phyloP scores from a whole-genome alignment of 352 stramenopile species.

The Globisporangium apiculatum region DNA sequence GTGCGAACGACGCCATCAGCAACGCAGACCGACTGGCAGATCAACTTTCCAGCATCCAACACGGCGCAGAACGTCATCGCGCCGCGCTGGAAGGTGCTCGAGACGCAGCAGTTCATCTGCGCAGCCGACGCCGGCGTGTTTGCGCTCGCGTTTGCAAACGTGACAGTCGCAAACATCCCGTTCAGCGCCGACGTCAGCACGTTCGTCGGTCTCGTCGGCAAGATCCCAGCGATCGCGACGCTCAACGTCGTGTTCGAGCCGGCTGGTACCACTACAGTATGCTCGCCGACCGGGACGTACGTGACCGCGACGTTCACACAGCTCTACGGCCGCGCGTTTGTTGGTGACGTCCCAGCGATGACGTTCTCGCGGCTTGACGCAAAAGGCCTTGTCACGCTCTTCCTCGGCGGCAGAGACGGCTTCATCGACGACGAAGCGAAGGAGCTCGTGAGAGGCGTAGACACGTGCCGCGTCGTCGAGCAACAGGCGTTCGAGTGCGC shows the following conservation, averaged over 20 bases:
- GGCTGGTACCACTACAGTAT: conserved; percentile 27
- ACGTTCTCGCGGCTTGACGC: conserved; percentile 43
- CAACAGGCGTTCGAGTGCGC: conserved; percentile 53
- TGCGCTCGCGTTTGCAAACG: conserved; percentile 44
- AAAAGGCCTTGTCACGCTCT: conserved; percentile 41
- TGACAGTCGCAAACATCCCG: conserved; percentile 50
- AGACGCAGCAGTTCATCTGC: conserved; percentile 79
- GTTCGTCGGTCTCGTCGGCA: conserved; percentile 30
- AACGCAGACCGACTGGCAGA: conserved; percentile 36
- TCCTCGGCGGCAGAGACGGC: conserved; percentile 32
- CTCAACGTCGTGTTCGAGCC: conserved; percentile 40
- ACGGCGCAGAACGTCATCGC: conserved; percentile 40
- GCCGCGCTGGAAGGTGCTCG: conserved; percentile 45
- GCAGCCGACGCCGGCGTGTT: conserved; percentile 52
- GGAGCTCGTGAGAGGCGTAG: conserved; percentile 62
- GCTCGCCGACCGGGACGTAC: conserved; percentile 47
- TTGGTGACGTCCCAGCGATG: conserved; percentile 58
- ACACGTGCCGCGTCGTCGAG: conserved; percentile 61
- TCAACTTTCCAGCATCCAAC: conserved; percentile 44
- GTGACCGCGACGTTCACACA: conserved; percentile 48
- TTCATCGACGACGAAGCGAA: conserved; percentile 63
- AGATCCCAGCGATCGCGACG: conserved; percentile 35
- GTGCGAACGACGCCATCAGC: conserved; percentile 21
- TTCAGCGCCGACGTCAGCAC: conserved; percentile 54
- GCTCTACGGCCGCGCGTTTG: conserved; percentile 41